Base-by-base conservation (phyloP, 2,329 filamentous ascomycete genomes). In the Dendrostoma leiphaemia region DNA sequence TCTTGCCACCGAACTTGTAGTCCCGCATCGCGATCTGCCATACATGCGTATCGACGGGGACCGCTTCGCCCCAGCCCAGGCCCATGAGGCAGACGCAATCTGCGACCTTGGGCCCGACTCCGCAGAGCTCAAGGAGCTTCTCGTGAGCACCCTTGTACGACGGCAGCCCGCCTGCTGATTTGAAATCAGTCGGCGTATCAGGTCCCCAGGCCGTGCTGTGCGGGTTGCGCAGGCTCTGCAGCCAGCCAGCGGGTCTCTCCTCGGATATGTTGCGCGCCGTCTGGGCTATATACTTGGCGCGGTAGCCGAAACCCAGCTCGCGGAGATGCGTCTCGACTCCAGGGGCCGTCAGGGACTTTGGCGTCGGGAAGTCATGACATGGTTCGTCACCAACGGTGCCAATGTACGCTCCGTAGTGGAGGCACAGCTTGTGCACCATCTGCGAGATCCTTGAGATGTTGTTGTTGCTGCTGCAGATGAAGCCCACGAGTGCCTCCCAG, bases 391-490 rank as follows among this genome's bases (percentile, higher is more conserved):
- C 86, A 50, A 96, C 69, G 38, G 85, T 78, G 1, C 83, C 89
- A 51, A 97, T 82, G 4, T 90, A 75, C 0, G 85, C 82, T 0
- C 94, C 94, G 64, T 97, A 99, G 65, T 95, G 82, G 26, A 82
- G 70, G 68, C 95, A 99, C 12, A 99, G 76, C 64, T 96, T 97
- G 62, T 95, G 86, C 21, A 93, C 91, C 94, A 99, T 99, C 71
- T 95, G 90, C 5, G 90, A 93, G 68, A 99, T 99, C 35, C 94
- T 84, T 2, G 86, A 82, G 57, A 99, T 99, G 68, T 99, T 97
- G 74, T 99, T 99, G 73, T 99, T 99, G 72, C 91, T 96, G 71
- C 92, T 97, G 78, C 94, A 99, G 60, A 99, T 99, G 71, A 99
- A 99, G 53, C 89, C 87, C 23, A 99, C 78, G 21, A 99, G 77